Base-by-base conservation (phyloP, 352 stramenopile genomes). In the Globisporangium barbulae region DNA sequence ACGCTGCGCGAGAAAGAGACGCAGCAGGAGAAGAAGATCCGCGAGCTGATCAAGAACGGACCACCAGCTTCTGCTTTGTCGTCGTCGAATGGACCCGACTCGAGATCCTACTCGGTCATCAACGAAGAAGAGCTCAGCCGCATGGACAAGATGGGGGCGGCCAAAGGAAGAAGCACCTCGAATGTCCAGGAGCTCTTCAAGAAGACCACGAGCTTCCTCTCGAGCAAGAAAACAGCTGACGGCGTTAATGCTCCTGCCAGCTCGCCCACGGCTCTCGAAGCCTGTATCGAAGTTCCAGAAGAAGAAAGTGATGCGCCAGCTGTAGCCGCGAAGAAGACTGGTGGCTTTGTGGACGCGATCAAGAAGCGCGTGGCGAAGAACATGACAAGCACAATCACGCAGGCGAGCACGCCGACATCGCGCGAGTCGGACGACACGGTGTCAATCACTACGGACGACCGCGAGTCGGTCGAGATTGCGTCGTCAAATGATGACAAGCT, bases 161-260 rank as follows among this genome's bases (percentile, higher is more conserved):
- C 64, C 62, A 55, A 74, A 72, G 56, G 37, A 71, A 50, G 62
- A 35, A 83, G 74, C 53, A 68, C 79, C 6, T 82, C 76, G 15
- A 75, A 82, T 49, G 68, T 83, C 17, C 64, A 73, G 44, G 78
- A 68, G 7, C 79, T 85, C 62, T 85, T 76, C 44, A 83, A 82
- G 65, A 78, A 80, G 61, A 80, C 50, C 2, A 67, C 61, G 13
- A 53, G 28, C 4, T 72, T 72, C 47, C 25, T 65, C 15, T 45
- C 63, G 17, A 48, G 61, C 28, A 72, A 72, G 55, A 72, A 72
- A 31, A 35, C 61, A 0, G 30, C 22, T 3, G 62, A 72, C n/a
- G 53, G 15, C 10, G 15, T 7, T 10, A 47, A 49, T n/a, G 52
- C 31, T 10, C 25, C 60, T 15, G 19, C 53, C 13, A 56, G 12